phyloP scores from a whole-genome alignment of 768 basidiomycete genomes.

The Pleurotus citrinopileatus region DNA sequence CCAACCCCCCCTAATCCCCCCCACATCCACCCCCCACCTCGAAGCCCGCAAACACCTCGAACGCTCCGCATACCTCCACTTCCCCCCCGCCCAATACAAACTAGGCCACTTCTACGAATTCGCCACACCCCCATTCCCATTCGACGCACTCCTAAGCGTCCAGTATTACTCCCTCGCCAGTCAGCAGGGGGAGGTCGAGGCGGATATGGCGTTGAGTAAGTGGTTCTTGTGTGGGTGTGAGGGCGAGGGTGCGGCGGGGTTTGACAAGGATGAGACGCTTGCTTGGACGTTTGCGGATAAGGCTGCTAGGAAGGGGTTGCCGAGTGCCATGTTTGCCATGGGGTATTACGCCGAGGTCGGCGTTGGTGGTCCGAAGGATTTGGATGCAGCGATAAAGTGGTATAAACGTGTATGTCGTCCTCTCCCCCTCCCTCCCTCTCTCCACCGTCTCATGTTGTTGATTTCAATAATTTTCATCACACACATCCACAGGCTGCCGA shows the following conservation, averaged over 20 bases:
- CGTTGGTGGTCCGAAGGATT: conserved; percentile 67
- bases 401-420: conserved; percentile 47
- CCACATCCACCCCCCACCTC: conserved; percentile 40
- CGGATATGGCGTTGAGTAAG: conserved; percentile 95
- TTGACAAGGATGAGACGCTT: conserved; percentile 85
- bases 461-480: too few relatives aligned
- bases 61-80: conserved; percentile 80
- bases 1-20: conserved; percentile 53
- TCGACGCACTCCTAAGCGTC: conserved; percentile 86
- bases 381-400: conserved; percentile 71
- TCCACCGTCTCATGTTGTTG: too few relatives aligned
- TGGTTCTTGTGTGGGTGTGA: conserved; percentile 89
- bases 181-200: conserved; percentile 86
- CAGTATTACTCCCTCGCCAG: conserved; percentile 86
- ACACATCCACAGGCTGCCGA: conserved; percentile 72
- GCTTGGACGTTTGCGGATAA: conserved; percentile 92
- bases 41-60: conserved; percentile 81
- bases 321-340: conserved; percentile 91
- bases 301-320: conserved; percentile 68
- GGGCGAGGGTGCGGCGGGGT: conserved; percentile 31
- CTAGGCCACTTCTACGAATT: conserved; percentile 92
- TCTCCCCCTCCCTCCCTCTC: conserved; percentile 6
- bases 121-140: conserved; percentile 78
- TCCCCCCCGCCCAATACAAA: conserved; percentile 88
- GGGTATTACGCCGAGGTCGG: conserved; percentile 95